These are phyloP conservation scores for Colletotrichum musicola DNA, from an alignment of 2,329 filamentous ascomycete species.

Conservation along the genomic window DNA sequence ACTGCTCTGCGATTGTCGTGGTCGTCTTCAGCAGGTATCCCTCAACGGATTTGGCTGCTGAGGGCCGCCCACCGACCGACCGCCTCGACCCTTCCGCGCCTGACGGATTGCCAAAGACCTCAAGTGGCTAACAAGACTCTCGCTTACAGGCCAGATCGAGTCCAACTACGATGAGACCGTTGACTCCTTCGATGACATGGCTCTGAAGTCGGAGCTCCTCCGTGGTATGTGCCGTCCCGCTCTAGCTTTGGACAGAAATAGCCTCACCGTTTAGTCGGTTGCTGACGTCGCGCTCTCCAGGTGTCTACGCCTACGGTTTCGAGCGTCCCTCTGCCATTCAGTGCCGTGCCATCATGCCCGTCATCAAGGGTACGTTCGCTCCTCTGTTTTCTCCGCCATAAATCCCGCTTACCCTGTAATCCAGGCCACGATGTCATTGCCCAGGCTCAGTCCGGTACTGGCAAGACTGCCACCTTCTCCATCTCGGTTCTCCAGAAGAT, in stretches of 20 bases:
- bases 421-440: constrained; percentile 98
- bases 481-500: constrained; percentile 99
- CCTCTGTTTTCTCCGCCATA: not conserved
- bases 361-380: constrained; percentile 88
- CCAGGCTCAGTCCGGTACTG: constrained; percentile 99
- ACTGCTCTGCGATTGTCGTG: not conserved
- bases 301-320: constrained; percentile 99
- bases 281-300: constrained; percentile 52
- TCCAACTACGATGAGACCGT: constrained; percentile 99
- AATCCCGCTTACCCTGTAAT: constrained; percentile 33
- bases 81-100: constrained; percentile 8
- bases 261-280: constrained; percentile 8
- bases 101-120: constrained; percentile 22
- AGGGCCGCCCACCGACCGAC: constrained; percentile 15
- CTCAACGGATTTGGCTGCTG: not conserved
- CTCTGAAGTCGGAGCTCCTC: constrained; percentile 95
- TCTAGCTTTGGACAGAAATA: constrained; percentile 37
- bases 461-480: constrained; percentile 99
- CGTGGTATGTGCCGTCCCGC: constrained; percentile 68
- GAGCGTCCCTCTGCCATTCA: constrained; percentile 99
- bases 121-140: constrained; percentile 39
- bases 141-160: constrained; percentile 89
- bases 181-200: constrained; percentile 99
- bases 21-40: not conserved
- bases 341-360: constrained; percentile 99